phyloP scores from a whole-genome alignment of 2,329 filamentous ascomycete genomes.

The Talaromyces rugulosus region DNA sequence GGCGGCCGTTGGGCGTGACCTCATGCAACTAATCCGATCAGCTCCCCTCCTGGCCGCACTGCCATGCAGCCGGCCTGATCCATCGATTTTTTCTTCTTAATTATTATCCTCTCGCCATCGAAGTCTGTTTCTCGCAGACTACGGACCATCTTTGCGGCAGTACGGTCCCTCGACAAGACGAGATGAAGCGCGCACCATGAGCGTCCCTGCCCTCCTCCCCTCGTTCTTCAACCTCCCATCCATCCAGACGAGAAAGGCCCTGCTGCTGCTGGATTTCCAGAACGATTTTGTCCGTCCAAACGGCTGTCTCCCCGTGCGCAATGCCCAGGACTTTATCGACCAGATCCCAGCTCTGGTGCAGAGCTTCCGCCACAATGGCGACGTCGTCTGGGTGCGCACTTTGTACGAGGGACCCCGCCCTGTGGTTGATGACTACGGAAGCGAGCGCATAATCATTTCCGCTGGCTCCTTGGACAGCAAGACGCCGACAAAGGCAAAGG shows the following conservation, averaged over 20 bases:
- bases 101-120: neutral
- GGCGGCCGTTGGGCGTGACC: neutral
- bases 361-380: slow-evolving; percentile 67
- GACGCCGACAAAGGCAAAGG: slow-evolving; percentile 4
- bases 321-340: slow-evolving; percentile 62
- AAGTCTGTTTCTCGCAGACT: neutral
- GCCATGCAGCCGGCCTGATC: slow-evolving; percentile 14
- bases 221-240: slow-evolving; percentile 30
- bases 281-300: slow-evolving; percentile 75
- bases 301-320: slow-evolving; percentile 63
- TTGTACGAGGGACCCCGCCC: slow-evolving; percentile 63
- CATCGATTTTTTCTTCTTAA: neutral
- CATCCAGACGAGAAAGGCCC: slow-evolving; percentile 60
- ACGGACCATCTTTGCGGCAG: too few relatives aligned
- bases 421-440: slow-evolving; percentile 49
- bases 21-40: neutral
- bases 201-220: slow-evolving; percentile 10
- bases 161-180: neutral
- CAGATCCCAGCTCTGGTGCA: slow-evolving; percentile 63
- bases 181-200: slow-evolving; percentile 13
- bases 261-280: slow-evolving; percentile 82
- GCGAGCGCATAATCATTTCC: slow-evolving; percentile 41
- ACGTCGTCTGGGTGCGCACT: slow-evolving; percentile 81
- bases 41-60: slow-evolving; percentile 13
- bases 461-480: slow-evolving; percentile 24